Base-by-base conservation (phyloP, 306 rosid genomes). In the Lathyrus oleraceus region DNA sequence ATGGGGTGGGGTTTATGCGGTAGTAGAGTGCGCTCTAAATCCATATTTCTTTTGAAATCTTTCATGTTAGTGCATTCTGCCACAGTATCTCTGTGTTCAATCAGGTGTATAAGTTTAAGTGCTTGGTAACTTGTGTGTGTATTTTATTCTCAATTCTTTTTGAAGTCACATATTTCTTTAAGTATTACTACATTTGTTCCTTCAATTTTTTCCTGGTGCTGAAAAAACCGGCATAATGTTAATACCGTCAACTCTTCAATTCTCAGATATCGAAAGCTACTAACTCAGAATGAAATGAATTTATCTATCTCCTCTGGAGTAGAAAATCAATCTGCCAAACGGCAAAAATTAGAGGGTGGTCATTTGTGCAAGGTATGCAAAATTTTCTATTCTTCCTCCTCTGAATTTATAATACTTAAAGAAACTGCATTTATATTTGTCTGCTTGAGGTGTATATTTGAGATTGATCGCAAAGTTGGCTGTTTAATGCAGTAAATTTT, bases 281-380 rank as follows among this genome's bases (percentile, higher is more conserved):
- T 39, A 13, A 73, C 69, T 75, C 84, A 83, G 69, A 81, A 83
- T 78, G 92, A 81, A 73, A 81, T 67, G 79, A 81, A 81, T 80
- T 67, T 87, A 44, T 81, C 84, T 66, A 71, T 25, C 44, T 72
- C 92, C 76, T 82, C 88, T 16, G 99, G 89, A 21, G 81, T 79
- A 44, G 96, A 89, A 91, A 80, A 61, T 72, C 97, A 91, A 81
- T 91, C 99, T 74, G 70, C 89, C 67, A 95, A 95, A 86, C 79
- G 96, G 73, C 99, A 91, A 76, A 95, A 91, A 77, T 75, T 95
- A 72, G 99, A 95, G 74, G 91, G 87, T 63, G 99, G 99, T 77
- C 88, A 80, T 82, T 80, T 84, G 72, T 83, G 47, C 38, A 95
- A 91, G 97, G 99, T 90, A 53, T 56, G 61, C 51, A 65, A 75